Base-by-base conservation (phyloP, 768 basidiomycete genomes). In the Kwoniella europaea region DNA sequence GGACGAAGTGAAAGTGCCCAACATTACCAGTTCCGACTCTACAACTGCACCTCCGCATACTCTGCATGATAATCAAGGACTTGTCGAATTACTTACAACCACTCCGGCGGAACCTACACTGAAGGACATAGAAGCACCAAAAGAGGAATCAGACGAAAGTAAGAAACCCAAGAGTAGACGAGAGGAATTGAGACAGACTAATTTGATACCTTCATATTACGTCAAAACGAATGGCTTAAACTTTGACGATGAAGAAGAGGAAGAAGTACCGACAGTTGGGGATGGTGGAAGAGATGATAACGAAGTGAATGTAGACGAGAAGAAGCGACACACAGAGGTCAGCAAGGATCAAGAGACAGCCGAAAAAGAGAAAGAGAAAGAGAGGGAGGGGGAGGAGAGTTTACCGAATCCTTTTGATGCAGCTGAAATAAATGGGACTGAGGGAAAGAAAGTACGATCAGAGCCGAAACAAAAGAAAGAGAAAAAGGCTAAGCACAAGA, bases 161-260 rank as follows among this genome's bases (percentile, higher is more conserved):
- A 35, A 35, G 22, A 27, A 35, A 24, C 22, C 27, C 57, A 58
- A 35, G 7, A 61, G n/a, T 44, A 42, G 59, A 43, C 35, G 59
- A 20, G 43, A 61, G 41, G 22, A 61, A 61, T 18, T 61, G 16
- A 15, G 59, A 43, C 20, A 61, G 3, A 61, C 59, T n/a, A 61
- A 61, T 43, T 24, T 61, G 42, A 61, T 61, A 43, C 59, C 59
- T 43, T 43, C 59, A 10, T 61, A 61, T 43, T 61, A 61, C 22
- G 42, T 61, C 18, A 61, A n/a, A 20, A 18, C n/a, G 24, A 13
- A 55, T 20, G 54, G 24, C 24, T 13, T 50, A 13, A 50, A 13
- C 18, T n/a, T n/a, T 22, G 54, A 18, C 10, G 24, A 20, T 9
- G 54, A 55, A 20, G 54, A 55, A 13, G 54, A 55, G 24, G 54